phyloP scores from a whole-genome alignment of 768 basidiomycete genomes.

The Kockovaella imperatae region DNA sequence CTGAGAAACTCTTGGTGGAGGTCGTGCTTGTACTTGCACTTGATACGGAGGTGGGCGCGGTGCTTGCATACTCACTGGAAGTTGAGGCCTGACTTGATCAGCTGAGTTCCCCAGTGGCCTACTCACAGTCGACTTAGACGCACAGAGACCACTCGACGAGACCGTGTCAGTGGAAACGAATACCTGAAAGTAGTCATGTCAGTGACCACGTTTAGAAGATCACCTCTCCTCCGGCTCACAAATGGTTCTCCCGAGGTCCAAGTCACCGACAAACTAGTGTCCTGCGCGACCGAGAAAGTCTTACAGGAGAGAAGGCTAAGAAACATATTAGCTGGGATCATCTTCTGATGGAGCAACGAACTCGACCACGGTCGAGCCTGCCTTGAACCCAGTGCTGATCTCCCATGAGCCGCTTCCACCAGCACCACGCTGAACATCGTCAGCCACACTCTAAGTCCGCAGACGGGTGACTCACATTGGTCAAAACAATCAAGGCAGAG shows the following conservation, averaged over 20 bases:
- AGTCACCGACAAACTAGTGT: slow-evolving; percentile 18
- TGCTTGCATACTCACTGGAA: too few relatives aligned
- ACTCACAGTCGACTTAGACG: too few relatives aligned
- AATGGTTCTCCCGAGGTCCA: slow-evolving; percentile 25
- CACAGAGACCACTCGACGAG: too few relatives aligned
- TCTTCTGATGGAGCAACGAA: slow-evolving; percentile 7
- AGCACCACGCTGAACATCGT: slow-evolving; percentile 16
- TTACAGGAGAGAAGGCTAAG: slow-evolving; percentile 23
- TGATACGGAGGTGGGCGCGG: too few relatives aligned
- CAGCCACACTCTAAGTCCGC: not conserved
- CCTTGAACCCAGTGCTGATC: slow-evolving; percentile 13
- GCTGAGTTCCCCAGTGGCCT: too few relatives aligned
- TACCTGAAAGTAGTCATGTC: not conserved
- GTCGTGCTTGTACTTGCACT: too few relatives aligned
- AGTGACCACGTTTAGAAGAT: not conserved
- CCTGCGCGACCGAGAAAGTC: slow-evolving; percentile 4
- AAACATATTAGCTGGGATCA: not conserved
- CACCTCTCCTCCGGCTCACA: slow-evolving; percentile 9
- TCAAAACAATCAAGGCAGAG: slow-evolving; percentile 24
- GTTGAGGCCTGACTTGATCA: too few relatives aligned
- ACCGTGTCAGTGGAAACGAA: too few relatives aligned
- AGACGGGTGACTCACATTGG: slow-evolving; percentile 22
- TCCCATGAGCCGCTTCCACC: slow-evolving; percentile 16
- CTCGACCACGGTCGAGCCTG: slow-evolving; percentile 20
- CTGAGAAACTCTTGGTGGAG: too few relatives aligned